Conservation (phyloP, 2,329 filamentous ascomycete genomes). For the Neurospora sp. region DNA sequence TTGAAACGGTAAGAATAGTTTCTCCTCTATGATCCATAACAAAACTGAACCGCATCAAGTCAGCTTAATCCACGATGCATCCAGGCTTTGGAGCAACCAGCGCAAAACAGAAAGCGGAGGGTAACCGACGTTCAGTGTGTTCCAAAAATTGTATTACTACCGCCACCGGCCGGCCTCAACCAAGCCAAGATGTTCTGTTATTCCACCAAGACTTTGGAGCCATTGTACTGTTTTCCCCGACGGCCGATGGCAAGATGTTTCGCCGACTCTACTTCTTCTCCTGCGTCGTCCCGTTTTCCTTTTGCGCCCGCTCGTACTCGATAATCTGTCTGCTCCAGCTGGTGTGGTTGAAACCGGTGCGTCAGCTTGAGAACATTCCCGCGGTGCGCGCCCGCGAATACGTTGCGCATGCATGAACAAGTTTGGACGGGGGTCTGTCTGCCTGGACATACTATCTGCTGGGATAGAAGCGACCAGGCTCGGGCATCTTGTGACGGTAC, state of each 20-base stretch:
- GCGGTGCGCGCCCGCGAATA: neutral
- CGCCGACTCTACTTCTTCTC: conserved; percentile 2
- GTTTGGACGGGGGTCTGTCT: neutral
- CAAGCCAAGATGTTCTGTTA: neutral
- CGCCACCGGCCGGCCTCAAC: neutral
- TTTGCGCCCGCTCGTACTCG: conserved; percentile 33
- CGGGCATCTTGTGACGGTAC: conserved; percentile 66
- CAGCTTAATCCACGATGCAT: neutral
- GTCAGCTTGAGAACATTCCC: conserved; percentile 10
- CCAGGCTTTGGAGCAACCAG: neutral
- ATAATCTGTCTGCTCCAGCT: conserved; percentile 37
- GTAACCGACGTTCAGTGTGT: neutral
- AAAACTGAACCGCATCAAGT: neutral
- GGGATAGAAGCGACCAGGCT: conserved; percentile 69
- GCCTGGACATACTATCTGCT: conserved; percentile 67
- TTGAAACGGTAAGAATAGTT: neutral
- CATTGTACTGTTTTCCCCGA: neutral
- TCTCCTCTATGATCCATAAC: neutral
- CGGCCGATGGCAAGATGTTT: neutral
- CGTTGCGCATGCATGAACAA: neutral
- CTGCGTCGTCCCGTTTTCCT: conserved; percentile 16
- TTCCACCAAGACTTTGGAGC: neutral
- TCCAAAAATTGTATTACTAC: neutral
- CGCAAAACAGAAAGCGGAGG: neutral
- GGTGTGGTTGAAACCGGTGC: neutral